phyloP scores from a whole-genome alignment of 2,329 filamentous ascomycete genomes.

The Stachybotrys echinatus region DNA sequence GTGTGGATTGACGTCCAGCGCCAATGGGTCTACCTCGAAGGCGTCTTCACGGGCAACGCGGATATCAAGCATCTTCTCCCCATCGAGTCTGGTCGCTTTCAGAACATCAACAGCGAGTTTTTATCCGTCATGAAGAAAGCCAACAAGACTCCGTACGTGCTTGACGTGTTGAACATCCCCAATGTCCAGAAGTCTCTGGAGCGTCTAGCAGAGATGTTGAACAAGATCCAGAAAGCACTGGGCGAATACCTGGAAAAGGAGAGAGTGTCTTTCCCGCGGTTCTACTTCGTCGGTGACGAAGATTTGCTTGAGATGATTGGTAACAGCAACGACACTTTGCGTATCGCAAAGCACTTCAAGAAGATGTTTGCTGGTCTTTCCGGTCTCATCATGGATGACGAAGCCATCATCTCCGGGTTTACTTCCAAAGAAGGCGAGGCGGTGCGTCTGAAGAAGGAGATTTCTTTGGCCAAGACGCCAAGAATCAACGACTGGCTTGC shows the following conservation, averaged over 20 bases:
- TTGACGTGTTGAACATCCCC: conserved; percentile 93
- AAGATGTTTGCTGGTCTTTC: conserved; percentile 99
- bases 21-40: conserved; percentile 99
- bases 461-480: conserved; percentile 88
- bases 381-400: conserved; percentile 85
- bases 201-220: conserved; percentile 89
- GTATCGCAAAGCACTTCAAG: conserved; percentile 97
- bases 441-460: conserved; percentile 81
- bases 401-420: conserved; percentile 83
- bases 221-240: conserved; percentile 98
- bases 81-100: conserved; percentile 92
- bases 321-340: conserved; percentile 95
- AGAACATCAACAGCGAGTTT: conserved; percentile 99
- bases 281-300: conserved; percentile 99
- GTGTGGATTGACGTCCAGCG: conserved; percentile 99
- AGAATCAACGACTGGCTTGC: conserved; percentile 99
- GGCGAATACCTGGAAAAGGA: conserved; percentile 98
- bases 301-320: conserved; percentile 98
- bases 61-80: conserved; percentile 98
- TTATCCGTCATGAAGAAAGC: conserved; percentile 99
- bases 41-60: conserved; percentile 96
- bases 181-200: conserved; percentile 95
- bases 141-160: conserved; percentile 88
- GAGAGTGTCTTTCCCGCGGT: conserved; percentile 92
- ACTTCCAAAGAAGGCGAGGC: conserved; percentile 93